These are phyloP conservation scores for Toxicodendron radicans DNA, from an alignment of 345 rosid genomes.

Conservation along the genomic window DNA sequence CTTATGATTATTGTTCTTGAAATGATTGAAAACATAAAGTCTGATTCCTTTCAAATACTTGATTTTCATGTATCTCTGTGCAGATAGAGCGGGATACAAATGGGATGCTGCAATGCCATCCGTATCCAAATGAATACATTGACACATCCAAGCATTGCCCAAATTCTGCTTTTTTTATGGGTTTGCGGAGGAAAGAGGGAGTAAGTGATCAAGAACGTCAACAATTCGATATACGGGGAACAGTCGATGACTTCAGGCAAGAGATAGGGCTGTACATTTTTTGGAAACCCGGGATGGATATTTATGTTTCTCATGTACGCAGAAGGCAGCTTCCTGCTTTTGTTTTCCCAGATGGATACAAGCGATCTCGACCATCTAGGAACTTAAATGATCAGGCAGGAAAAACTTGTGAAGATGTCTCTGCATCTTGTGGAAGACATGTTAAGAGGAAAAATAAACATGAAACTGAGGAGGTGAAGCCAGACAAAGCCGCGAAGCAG, in stretches of 20 bases:
- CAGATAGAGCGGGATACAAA: slow-evolving; percentile 78
- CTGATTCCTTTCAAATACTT: slow-evolving; percentile 7
- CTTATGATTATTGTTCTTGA: not conserved
- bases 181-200: slow-evolving; percentile 69
- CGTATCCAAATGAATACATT: slow-evolving; percentile 59
- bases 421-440: slow-evolving; percentile 49
- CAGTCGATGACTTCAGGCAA: slow-evolving; percentile 66
- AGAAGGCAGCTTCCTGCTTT: slow-evolving; percentile 66
- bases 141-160: slow-evolving; percentile 53
- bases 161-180: slow-evolving; percentile 80
- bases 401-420: slow-evolving; percentile 46
- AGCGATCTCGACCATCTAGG: slow-evolving; percentile 48
- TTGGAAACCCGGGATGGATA: slow-evolving; percentile 81
- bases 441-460: slow-evolving; percentile 46
- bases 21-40: slow-evolving; percentile 5
- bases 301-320: slow-evolving; percentile 68
- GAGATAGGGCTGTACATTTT: slow-evolving; percentile 54
- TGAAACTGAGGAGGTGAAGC: slow-evolving; percentile 39
- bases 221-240: slow-evolving; percentile 71
- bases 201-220: slow-evolving; percentile 63
- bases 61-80: slow-evolving; percentile 17
- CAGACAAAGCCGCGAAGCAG: slow-evolving; percentile 49
- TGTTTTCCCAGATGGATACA: slow-evolving; percentile 67
- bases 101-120: slow-evolving; percentile 80
- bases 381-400: slow-evolving; percentile 45